Percentiles rank a stretch among this genome's conserved stretches.
phyloP scores from a whole-genome alignment of 306 rosid genomes.

The Rubus parviflorus region DNA sequence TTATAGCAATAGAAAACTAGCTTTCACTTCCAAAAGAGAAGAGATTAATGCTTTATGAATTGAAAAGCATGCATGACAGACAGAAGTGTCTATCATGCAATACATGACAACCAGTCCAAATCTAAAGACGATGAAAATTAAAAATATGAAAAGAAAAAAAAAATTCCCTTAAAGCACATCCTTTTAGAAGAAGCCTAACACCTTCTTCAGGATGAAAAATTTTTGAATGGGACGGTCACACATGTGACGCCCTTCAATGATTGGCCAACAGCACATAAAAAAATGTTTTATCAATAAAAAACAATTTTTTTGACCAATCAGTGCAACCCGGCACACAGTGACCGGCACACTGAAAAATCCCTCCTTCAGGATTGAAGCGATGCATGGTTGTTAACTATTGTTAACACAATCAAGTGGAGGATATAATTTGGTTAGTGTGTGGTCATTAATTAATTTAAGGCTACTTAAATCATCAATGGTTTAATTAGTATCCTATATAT shows the following conservation, averaged over 20 bases:
- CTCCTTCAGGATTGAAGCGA: neutral
- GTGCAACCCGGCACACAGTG: too few relatives aligned
- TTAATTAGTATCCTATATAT: neutral
- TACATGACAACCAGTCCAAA: neutral
- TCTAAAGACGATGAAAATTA: neutral
- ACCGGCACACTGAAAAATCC: too few relatives aligned
- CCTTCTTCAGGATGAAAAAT: neutral
- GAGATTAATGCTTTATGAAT: neutral
- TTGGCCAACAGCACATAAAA: too few relatives aligned
- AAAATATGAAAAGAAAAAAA: neutral
- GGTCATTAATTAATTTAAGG: neutral
- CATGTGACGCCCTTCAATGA: too few relatives aligned
- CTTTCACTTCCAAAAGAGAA: neutral
- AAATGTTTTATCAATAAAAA: too few relatives aligned
- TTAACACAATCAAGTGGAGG: neutral
- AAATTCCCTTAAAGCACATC: neutral
- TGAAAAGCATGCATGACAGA: constrained; percentile 5
- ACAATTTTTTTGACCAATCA: too few relatives aligned
- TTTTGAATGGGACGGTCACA: too few relatives aligned
- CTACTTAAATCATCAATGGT: neutral
- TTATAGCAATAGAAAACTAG: too few relatives aligned
- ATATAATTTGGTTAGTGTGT: neutral
- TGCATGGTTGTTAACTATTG: neutral
- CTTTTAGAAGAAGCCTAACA: neutral
- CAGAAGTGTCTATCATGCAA: neutral